Percentiles rank a stretch among this genome's conserved stretches.
These are phyloP conservation scores for Prunus mira DNA, from an alignment of 306 rosid species.

Conservation along the genomic window DNA sequence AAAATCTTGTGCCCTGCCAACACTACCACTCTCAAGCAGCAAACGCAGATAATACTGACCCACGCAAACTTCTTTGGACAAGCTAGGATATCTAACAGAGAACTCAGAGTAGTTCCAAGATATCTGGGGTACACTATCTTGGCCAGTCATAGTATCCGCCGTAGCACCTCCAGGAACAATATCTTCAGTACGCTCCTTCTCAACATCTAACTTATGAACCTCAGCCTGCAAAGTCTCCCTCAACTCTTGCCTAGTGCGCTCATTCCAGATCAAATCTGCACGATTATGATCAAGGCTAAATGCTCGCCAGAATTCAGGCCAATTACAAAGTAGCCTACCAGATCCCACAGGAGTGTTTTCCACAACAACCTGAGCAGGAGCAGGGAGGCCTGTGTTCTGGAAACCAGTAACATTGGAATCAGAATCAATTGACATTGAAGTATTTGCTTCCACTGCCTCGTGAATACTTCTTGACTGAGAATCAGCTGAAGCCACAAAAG, in stretches of 20 bases:
- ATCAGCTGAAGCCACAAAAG: conserved; percentile 38
- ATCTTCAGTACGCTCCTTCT: conserved; percentile 98
- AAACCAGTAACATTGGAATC: conserved; percentile 47
- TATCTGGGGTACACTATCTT: conserved; percentile 73
- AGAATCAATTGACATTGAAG: conserved; percentile 49
- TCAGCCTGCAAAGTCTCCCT: conserved; percentile 94
- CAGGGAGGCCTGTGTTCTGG: conserved; percentile 74
- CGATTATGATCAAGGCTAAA: conserved; percentile 98
- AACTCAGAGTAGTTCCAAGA: conserved; percentile 98
- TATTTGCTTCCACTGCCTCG: conserved; percentile 44
- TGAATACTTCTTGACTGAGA: conserved; percentile 38
- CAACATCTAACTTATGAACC: conserved; percentile 96
- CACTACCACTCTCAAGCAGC: conserved; percentile 94
- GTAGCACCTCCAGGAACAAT: conserved; percentile 79
- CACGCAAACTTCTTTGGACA: conserved; percentile 98
- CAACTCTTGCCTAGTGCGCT: conserved; percentile 96
- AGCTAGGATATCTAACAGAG: conserved; percentile 84
- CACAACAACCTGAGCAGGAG: conserved; percentile 99
- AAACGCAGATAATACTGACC: conserved; percentile 97
- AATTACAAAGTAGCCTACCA: conserved; percentile 90
- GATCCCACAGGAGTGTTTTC: conserved; percentile 97
- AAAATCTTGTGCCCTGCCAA: conserved; percentile 91
- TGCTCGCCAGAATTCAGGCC: conserved; percentile 99
- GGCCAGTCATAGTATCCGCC: conserved; percentile 51
- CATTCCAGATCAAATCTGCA: conserved; percentile 99